Conservation (phyloP, 768 basidiomycete species). For the Macrocybe gigantea region DNA sequence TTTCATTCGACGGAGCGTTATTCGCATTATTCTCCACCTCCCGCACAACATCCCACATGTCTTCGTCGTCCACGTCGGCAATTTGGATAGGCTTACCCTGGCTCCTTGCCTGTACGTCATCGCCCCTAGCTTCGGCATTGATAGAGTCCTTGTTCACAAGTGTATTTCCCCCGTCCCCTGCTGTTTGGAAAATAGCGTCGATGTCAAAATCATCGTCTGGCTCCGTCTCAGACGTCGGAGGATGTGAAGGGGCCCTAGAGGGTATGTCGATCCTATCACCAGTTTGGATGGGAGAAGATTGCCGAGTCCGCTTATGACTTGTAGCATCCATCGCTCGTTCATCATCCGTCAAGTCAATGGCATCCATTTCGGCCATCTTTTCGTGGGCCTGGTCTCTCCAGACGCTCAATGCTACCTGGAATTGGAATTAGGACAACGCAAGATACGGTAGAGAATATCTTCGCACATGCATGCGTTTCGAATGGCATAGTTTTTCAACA, state of each 20-base stretch:
- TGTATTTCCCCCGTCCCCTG: slow-evolving; percentile 21
- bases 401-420: slow-evolving; percentile 62
- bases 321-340: slow-evolving; percentile 8
- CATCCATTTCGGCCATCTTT: slow-evolving; percentile 14
- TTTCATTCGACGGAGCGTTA: not conserved
- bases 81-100: too few relatives aligned
- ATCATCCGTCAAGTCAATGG: slow-evolving; percentile 18
- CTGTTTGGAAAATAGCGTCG: slow-evolving; percentile 43
- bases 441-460: not conserved
- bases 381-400: slow-evolving; percentile 67
- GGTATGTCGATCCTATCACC: slow-evolving; percentile 27
- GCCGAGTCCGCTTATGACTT: slow-evolving; percentile 7
- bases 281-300: slow-evolving; percentile 17
- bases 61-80: slow-evolving; percentile 38
- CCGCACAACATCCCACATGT: slow-evolving; percentile 67
- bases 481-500: slow-evolving; percentile 86
- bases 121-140: too few relatives aligned
- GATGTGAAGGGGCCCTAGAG: slow-evolving; percentile 24
- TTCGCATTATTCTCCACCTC: slow-evolving; percentile 35
- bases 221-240: slow-evolving; percentile 32
- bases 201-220: slow-evolving; percentile 41
- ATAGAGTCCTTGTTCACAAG: too few relatives aligned
- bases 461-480: slow-evolving; percentile 76
- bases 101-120: too few relatives aligned
- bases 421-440: slow-evolving; percentile 5